Conservation (phyloP, 805 yeast genomes). For the Candida glaebosa region DNA sequence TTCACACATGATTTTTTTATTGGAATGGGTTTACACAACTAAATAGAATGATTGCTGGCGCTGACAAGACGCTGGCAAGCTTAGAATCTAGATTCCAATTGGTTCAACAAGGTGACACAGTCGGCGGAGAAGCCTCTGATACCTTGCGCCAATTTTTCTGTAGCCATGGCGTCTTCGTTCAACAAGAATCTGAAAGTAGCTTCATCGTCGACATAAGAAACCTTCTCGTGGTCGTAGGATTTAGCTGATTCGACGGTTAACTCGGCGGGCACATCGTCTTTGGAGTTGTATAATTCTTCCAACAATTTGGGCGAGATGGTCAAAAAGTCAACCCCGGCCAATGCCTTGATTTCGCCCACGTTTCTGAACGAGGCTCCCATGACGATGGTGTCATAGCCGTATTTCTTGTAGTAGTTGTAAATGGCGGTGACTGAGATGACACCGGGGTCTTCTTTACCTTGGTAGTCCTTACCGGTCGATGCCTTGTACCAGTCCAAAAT, state of each 20-base stretch:
- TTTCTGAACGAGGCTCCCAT: slow-evolving; percentile 99
- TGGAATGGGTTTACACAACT: too few species aligned
- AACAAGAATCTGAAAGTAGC: slow-evolving; percentile 83
- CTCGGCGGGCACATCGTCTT: slow-evolving; percentile 74
- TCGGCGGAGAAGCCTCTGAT: slow-evolving; percentile 96
- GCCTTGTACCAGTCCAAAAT: slow-evolving; percentile 98
- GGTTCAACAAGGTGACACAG: slow-evolving; percentile 69
- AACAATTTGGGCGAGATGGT: slow-evolving; percentile 92
- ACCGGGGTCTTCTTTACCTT: slow-evolving; percentile 89
- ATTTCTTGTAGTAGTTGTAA: slow-evolving; percentile 97
- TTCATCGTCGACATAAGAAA: slow-evolving; percentile 80
- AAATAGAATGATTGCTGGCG: too few species aligned
- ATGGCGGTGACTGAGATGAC: slow-evolving; percentile 83
- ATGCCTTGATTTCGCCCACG: slow-evolving; percentile 88
- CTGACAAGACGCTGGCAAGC: too few species aligned
- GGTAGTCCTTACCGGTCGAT: slow-evolving; percentile 82
- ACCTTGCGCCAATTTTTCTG: slow-evolving; percentile 97
- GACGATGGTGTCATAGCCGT: slow-evolving; percentile 92
- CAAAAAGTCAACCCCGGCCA: slow-evolving; percentile 95
- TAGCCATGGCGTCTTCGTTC: slow-evolving; percentile 98
- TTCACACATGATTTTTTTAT: too few species aligned
- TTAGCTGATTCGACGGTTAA: slow-evolving; percentile 69
- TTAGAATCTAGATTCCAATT: slow-evolving; percentile 58
- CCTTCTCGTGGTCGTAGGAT: slow-evolving; percentile 57
- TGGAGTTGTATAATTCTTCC: slow-evolving; percentile 80